Conservation (phyloP, 2,329 filamentous ascomycete species). For the Cladophialophora bantiana region DNA sequence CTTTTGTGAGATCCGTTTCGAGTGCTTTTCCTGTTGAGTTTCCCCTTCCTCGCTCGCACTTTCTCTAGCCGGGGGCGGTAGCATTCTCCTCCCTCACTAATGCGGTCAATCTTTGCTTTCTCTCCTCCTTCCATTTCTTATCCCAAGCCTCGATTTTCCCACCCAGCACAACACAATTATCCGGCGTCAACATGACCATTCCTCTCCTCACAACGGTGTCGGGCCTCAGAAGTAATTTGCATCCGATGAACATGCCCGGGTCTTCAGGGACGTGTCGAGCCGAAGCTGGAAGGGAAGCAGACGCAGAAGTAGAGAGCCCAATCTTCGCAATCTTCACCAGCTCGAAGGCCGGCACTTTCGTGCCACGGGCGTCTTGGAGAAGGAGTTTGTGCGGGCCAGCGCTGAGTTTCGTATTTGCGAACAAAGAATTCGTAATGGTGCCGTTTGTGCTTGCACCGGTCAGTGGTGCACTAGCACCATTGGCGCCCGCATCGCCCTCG, state of each 20-base stretch:
- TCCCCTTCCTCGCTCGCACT: slow-evolving; percentile 42
- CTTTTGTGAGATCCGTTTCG: not conserved
- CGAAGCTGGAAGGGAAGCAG: slow-evolving; percentile 13
- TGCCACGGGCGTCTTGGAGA: slow-evolving; percentile 78
- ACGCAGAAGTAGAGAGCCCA: slow-evolving; percentile 52
- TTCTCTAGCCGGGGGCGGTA: slow-evolving; percentile 40
- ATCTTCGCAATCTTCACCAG: slow-evolving; percentile 70
- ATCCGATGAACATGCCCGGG: slow-evolving; percentile 72
- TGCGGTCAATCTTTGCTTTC: slow-evolving; percentile 72
- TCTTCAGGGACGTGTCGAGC: slow-evolving; percentile 33
- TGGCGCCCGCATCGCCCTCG: slow-evolving; percentile 20
- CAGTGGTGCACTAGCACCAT: slow-evolving; percentile 30
- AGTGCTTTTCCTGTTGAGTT: not conserved
- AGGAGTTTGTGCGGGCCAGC: slow-evolving; percentile 78
- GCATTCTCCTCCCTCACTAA: slow-evolving; percentile 51
- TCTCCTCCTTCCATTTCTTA: slow-evolving; percentile 74
- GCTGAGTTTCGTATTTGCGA: slow-evolving; percentile 38
- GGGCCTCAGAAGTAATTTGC: slow-evolving; percentile 77
- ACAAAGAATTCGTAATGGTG: slow-evolving; percentile 13
- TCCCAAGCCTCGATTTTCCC: slow-evolving; percentile 86
- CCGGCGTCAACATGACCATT: slow-evolving; percentile 76
- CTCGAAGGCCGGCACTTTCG: slow-evolving; percentile 75
- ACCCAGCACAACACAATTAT: slow-evolving; percentile 74
- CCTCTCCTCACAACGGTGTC: slow-evolving; percentile 74
- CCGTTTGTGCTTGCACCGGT: slow-evolving; percentile 23